Base-by-base conservation (phyloP, 257 asterid species). In the Fraxinus anomala region DNA sequence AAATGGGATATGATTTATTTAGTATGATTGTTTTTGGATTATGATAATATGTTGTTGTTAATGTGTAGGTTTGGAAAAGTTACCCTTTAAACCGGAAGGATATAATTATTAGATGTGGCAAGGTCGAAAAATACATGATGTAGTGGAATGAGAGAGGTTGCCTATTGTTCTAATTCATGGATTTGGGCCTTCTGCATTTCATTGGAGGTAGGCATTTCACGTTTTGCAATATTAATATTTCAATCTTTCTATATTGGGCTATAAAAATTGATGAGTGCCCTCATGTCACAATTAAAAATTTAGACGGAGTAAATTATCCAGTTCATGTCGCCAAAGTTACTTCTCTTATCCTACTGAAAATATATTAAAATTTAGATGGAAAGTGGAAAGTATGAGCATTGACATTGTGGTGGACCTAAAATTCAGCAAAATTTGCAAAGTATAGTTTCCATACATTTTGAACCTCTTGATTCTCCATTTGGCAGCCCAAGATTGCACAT, bases 171-270 rank as follows among this genome's bases (percentile, higher is more conserved):
- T 92, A 28, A 89, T 94, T 88, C 99, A 94, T 86, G 99, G 99
- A 0, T 94, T 94, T 83, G 99, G 99, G 37, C 97, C 98, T 89
- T 94, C 99, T 80, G 96, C 99, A 26, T 94, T 83, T 83, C 99
- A 94, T 70, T 94, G 99, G 99, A 94, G 99, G 99, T 94, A 78
- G 14, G 31, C 34, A 3, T 36, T 9, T 23, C 11, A 14, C 63
- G 6, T n/a, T 56, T 56, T 56, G 26, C 66, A 19, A 6, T 56
- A 56, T 9, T 56, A 19, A n/a, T 19, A 19, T 19, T 36, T 6
- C 19, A 16, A 8, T 33, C 34, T 72, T 72, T 77, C 63, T 40
- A 3, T 33, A 68, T 76, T 23, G 30, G 69, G 23, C 12, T 70
- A 33, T 8, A 47, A 44, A 47, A n/a, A 28, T 19, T 17, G 74